Conservation (phyloP, 192 early-diverging fungal genomes). For the Spizellomyces punctatus region DNA sequence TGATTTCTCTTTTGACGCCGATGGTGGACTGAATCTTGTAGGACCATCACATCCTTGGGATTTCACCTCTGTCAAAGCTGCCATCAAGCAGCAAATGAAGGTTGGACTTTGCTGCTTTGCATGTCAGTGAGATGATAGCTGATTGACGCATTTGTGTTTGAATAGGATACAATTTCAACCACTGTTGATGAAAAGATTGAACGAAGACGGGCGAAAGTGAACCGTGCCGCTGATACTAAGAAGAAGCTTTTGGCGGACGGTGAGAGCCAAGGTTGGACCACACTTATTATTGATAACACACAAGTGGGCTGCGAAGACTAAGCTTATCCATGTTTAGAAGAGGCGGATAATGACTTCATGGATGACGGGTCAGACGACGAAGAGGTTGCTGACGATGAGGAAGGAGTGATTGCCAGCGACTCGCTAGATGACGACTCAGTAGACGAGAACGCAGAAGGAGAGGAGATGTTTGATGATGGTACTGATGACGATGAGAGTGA, state of each 20-base stretch:
- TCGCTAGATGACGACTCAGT: conserved; percentile 13
- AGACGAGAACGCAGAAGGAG: conserved; percentile 15
- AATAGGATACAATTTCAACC: conserved; percentile 2
- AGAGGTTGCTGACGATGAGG: conserved; percentile 2
- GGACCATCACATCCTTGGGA: conserved; percentile 73
- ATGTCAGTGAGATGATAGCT: no score
- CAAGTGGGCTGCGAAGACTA: not conserved
- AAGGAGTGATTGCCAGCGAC: not conserved
- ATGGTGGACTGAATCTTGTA: conserved; percentile 62
- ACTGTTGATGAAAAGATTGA: conserved; percentile 39
- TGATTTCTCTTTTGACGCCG: conserved; percentile 77
- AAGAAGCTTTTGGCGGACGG: conserved; percentile 1
- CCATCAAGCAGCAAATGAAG: conserved; percentile 58
- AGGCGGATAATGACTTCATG: conserved; percentile 9
- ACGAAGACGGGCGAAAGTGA: conserved; percentile 22
- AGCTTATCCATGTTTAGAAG: not conserved
- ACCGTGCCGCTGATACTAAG: conserved; percentile 9
- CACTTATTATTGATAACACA: no score
- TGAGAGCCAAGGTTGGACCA: conserved; percentile 1
- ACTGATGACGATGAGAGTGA: conserved; percentile 12
- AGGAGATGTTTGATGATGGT: conserved; percentile 10
- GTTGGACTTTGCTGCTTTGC: not conserved
- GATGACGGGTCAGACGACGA: conserved; percentile 13
- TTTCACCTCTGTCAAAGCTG: conserved; percentile 76
- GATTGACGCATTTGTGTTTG: not conserved